Evolutionary conservation across 306 rosid genomes (phyloP).

Genomic region (Begonia fuchsioides): DNA sequence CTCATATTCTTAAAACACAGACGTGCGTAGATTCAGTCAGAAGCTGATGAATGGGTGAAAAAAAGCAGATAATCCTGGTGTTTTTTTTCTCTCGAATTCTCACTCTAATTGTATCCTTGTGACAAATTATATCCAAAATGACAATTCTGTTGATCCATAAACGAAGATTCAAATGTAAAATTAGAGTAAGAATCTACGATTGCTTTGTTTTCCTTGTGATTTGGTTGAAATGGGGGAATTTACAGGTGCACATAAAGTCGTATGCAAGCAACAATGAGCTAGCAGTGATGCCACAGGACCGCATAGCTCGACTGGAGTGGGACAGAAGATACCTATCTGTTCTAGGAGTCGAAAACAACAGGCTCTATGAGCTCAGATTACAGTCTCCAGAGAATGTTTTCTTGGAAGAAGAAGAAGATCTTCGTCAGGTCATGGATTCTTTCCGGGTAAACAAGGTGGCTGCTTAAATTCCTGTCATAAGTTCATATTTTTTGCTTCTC

Average conservation of each 20-base stretch:
- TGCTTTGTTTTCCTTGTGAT: no score
- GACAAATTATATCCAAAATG: no score
- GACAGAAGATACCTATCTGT: slow-evolving; percentile 81
- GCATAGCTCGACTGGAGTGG: slow-evolving; percentile 82
- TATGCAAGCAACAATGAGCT: slow-evolving; percentile 85
- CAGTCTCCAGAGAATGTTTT: slow-evolving; percentile 82
- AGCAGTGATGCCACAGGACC: slow-evolving; percentile 88
- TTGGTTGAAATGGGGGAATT: no score
- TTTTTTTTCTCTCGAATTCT: no score
- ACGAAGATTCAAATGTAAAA: no score
- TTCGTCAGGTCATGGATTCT: slow-evolving; percentile 76
- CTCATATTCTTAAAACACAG: no score
- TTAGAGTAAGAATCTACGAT: no score
- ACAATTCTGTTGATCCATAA: no score
- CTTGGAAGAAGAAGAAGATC: slow-evolving; percentile 54
- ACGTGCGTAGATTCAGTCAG: no score
- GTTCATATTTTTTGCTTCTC: background rate
- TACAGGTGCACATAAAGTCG: slow-evolving; percentile 82
- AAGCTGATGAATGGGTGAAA: no score
- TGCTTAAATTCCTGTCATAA: slow-evolving; percentile 2
- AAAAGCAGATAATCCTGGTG: no score
- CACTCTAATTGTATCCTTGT: no score
- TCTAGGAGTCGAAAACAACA: slow-evolving; percentile 85
- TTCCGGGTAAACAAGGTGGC: slow-evolving; percentile 70
- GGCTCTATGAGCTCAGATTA: slow-evolving; percentile 77